Conservation (phyloP, 2,329 filamentous ascomycete species). For the Tolypocladium pustulatum region DNA sequence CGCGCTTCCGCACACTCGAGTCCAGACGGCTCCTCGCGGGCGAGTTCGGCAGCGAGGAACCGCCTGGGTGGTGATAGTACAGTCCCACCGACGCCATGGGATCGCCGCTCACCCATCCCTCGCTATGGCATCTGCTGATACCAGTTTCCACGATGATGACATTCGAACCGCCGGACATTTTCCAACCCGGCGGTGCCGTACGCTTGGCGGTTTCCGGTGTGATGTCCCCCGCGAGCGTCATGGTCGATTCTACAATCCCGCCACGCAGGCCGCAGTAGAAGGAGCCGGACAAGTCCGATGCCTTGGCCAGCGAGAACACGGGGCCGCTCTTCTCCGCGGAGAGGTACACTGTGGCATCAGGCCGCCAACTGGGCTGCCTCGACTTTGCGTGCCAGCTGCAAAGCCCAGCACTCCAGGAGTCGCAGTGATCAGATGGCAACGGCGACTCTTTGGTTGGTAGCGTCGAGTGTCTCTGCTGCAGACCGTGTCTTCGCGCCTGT, state of each 20-base stretch:
- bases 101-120: not conserved
- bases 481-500: not conserved
- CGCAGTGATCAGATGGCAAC: slow-evolving; percentile 25
- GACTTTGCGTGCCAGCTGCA: slow-evolving; percentile 41
- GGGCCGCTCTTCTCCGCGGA: slow-evolving; percentile 18
- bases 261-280: slow-evolving; percentile 41
- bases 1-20: slow-evolving; percentile 6
- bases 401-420: slow-evolving; percentile 15
- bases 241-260: slow-evolving; percentile 31
- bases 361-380: slow-evolving; percentile 31
- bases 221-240: slow-evolving; percentile 15
- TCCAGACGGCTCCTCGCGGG: slow-evolving; percentile 4
- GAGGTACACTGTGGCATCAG: slow-evolving; percentile 39
- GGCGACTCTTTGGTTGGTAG: slow-evolving; percentile 13
- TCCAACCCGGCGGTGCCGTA: slow-evolving; percentile 15
- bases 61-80: not conserved
- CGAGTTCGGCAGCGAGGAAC: not conserved
- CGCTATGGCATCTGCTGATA: slow-evolving; percentile 13
- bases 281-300: slow-evolving; percentile 33
- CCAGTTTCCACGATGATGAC: slow-evolving; percentile 20
- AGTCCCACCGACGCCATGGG: not conserved
- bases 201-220: not conserved
- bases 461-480: not conserved
- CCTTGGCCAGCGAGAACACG: slow-evolving; percentile 36
- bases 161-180: slow-evolving; percentile 2